phyloP scores from a whole-genome alignment of 345 rosid species.

The Pelargonium nanum region DNA sequence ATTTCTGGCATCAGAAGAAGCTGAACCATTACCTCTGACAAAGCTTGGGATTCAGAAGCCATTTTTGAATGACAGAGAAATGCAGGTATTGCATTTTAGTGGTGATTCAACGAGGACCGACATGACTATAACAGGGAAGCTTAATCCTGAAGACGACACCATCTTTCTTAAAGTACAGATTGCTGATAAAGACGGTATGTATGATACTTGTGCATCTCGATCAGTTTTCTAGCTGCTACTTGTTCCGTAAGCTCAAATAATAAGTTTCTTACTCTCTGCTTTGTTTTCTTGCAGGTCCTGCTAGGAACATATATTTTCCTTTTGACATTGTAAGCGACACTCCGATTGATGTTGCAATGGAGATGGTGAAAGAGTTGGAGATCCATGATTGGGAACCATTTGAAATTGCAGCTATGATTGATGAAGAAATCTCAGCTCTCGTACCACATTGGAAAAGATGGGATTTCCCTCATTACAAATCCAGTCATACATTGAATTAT shows the following conservation, averaged over 20 bases:
- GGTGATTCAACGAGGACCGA: conserved; percentile 35
- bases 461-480: conserved; percentile 15
- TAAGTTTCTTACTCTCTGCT: not conserved
- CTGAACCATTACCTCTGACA: not conserved
- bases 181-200: conserved; percentile 43
- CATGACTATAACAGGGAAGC: conserved; percentile 62
- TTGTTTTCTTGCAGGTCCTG: conserved; percentile 30
- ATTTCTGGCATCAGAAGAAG: conserved; percentile 17
- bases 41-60: not conserved
- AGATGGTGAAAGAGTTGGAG: conserved; percentile 77
- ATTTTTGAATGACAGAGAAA: not conserved
- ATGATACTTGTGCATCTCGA: not conserved
- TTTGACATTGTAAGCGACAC: conserved; percentile 58
- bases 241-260: not conserved
- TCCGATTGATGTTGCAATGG: conserved; percentile 57
- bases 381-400: conserved; percentile 58
- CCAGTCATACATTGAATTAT: conserved; percentile 5
- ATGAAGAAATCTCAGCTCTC: conserved; percentile 43
- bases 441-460: not conserved
- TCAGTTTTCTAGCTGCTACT: too few relatives aligned
- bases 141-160: conserved; percentile 59
- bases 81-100: not conserved
- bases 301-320: conserved; percentile 45
- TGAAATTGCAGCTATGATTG: conserved; percentile 64
- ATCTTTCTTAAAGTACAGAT: conserved; percentile 51